These are phyloP conservation scores for Clarireedia paspali DNA, from an alignment of 2,329 filamentous ascomycete genomes.

Conservation along the genomic window DNA sequence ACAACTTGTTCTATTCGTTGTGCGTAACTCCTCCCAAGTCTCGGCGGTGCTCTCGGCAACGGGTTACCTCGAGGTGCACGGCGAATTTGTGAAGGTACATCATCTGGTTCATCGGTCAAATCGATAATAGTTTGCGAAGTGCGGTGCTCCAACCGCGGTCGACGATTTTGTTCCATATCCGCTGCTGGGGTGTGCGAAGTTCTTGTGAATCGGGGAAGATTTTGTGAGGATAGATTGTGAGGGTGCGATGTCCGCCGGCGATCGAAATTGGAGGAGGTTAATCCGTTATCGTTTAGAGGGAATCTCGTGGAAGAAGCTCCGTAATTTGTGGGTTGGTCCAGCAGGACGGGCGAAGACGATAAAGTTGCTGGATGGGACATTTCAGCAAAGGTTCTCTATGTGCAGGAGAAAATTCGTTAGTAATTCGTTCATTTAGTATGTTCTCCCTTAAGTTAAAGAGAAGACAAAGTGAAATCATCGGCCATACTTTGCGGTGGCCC, in stretches of 20 bases:
- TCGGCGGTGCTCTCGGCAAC: conserved; percentile 14
- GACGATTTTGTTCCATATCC: conserved; percentile 20
- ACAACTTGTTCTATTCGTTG: conserved; percentile 33
- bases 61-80: conserved; percentile 3
- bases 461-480: neutral
- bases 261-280: conserved; percentile 11
- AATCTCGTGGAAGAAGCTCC: conserved; percentile 9
- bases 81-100: conserved; percentile 5
- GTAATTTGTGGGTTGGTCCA: conserved; percentile 13
- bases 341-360: conserved; percentile 22
- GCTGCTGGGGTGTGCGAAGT: neutral
- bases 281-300: conserved; percentile 9
- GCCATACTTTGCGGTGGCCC: conserved; percentile 6
- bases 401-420: conserved; percentile 8
- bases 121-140: conserved; percentile 28
- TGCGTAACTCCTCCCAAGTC: conserved; percentile 25
- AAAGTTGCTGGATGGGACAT: conserved; percentile 25
- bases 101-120: conserved; percentile 27
- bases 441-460: neutral
- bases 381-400: conserved; percentile 24
- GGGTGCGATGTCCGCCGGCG: conserved; percentile 23
- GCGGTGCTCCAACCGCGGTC: conserved; percentile 20
- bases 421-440: neutral
- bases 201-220: neutral
- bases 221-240: conserved; percentile 17